These are phyloP conservation scores for Colletotrichum lupini DNA, from an alignment of 2,329 filamentous ascomycete genomes.

Conservation along the genomic window DNA sequence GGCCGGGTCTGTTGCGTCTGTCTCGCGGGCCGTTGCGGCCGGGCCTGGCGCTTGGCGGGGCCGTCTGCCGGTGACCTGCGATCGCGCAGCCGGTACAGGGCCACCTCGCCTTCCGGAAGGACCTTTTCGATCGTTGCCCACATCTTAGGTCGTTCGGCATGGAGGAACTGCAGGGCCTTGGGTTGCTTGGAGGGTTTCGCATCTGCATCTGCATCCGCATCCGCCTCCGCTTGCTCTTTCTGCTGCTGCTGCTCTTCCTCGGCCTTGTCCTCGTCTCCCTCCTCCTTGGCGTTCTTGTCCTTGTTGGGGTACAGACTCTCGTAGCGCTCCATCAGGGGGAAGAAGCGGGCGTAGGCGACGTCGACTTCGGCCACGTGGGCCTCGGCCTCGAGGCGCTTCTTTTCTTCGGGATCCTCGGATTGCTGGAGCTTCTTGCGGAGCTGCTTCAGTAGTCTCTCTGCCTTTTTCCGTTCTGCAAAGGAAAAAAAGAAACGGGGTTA, in stretches of 20 bases:
- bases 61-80: slow-evolving; percentile 49
- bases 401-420: slow-evolving; percentile 62
- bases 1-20: slow-evolving; percentile 31
- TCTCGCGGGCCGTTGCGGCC: slow-evolving; percentile 31
- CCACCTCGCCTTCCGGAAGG: slow-evolving; percentile 65
- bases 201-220: slow-evolving; percentile 44
- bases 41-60: slow-evolving; percentile 23
- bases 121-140: slow-evolving; percentile 76
- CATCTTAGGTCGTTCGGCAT: slow-evolving; percentile 66
- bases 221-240: slow-evolving; percentile 52
- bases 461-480: slow-evolving; percentile 75
- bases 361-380: slow-evolving; percentile 80
- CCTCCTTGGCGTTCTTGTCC: slow-evolving; percentile 47
- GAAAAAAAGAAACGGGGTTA: not conserved
- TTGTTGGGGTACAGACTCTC: slow-evolving; percentile 67
- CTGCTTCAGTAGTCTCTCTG: slow-evolving; percentile 73
- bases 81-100: slow-evolving; percentile 67
- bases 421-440: slow-evolving; percentile 67
- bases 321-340: slow-evolving; percentile 77
- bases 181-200: slow-evolving; percentile 53
- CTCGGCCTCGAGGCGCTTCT: slow-evolving; percentile 61
- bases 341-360: slow-evolving; percentile 79
- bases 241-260: slow-evolving; percentile 47
- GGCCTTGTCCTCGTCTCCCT: slow-evolving; percentile 35
- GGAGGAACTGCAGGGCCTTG: slow-evolving; percentile 49